Percentiles rank a stretch among this genome's conserved stretches.
phyloP scores from a whole-genome alignment of 2,329 filamentous ascomycete genomes.

The Clarireedia hainanense region DNA sequence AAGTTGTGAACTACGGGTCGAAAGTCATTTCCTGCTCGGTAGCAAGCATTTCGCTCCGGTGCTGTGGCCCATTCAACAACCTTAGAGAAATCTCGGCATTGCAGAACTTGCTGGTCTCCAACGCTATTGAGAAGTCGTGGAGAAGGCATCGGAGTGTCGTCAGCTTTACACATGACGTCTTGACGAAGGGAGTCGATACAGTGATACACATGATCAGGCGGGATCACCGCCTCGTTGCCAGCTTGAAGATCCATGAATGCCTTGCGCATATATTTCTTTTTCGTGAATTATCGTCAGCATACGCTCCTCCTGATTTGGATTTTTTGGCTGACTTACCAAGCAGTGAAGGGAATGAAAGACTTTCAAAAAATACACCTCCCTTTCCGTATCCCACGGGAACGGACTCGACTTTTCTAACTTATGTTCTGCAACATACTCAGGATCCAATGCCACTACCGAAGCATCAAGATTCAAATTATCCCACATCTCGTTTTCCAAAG shows the following conservation, averaged over 20 bases:
- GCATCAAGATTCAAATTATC: neutral
- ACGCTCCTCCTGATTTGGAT: neutral
- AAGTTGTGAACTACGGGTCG: neutral
- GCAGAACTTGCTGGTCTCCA: neutral
- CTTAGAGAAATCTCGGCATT: neutral
- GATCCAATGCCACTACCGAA: neutral
- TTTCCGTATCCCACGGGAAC: neutral
- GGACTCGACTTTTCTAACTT: neutral
- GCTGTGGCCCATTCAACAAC: neutral
- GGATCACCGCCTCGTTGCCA: neutral
- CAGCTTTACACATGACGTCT: neutral
- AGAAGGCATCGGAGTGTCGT: neutral
- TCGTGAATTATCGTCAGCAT: neutral
- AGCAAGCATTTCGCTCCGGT: neutral
- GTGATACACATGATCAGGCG: neutral
- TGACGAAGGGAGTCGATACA: neutral
- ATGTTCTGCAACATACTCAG: neutral
- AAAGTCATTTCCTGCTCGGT: neutral
- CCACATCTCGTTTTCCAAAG: neutral
- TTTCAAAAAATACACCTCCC: neutral
- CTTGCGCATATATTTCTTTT: neutral
- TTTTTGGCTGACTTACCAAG: neutral
- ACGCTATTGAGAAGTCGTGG: neutral
- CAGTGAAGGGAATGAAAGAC: neutral
- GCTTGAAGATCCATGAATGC: neutral